phyloP scores from a whole-genome alignment of 305 asterid species.

The Fraxinus nigra region DNA sequence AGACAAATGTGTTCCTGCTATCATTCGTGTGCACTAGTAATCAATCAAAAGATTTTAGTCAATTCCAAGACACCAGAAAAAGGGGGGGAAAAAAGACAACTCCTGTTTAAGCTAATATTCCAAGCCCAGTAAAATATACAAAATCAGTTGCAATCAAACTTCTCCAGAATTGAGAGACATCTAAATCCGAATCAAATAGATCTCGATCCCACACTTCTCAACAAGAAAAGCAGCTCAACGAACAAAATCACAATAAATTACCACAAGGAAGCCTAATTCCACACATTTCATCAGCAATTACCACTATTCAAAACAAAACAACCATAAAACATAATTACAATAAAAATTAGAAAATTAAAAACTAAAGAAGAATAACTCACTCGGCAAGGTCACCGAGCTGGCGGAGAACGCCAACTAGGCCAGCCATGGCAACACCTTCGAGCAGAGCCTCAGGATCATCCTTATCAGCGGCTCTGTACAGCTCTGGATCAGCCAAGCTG shows the following conservation, averaged over 20 bases:
- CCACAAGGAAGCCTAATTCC: not conserved
- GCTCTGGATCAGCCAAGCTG: constrained; percentile 89
- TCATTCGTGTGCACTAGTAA: not conserved
- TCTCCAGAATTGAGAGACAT: not conserved
- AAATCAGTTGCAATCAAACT: not conserved
- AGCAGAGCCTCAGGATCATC: constrained; percentile 98
- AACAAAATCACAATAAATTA: not conserved
- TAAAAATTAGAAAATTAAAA: not conserved
- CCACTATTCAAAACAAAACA: not conserved
- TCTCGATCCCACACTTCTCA: constrained; percentile 6
- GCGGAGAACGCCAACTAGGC: constrained; percentile 91
- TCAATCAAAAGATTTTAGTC: not conserved
- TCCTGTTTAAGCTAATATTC: not conserved
- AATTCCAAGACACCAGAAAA: not conserved
- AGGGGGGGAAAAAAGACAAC: not conserved
- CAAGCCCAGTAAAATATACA: not conserved
- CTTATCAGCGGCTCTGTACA: constrained; percentile 79
- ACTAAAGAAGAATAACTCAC: constrained; percentile 38
- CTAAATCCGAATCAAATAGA: constrained; percentile 13
- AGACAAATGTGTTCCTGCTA: not conserved
- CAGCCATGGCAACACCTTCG: constrained; percentile 98
- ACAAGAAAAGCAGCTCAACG: not conserved
- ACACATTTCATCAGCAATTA: not conserved
- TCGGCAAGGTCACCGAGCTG: constrained; percentile 99
- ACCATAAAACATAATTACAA: not conserved